Percentiles rank a stretch among this genome's conserved stretches.
phyloP scores from a whole-genome alignment of 805 yeast genomes.

The Barnettozyma salicaria region DNA sequence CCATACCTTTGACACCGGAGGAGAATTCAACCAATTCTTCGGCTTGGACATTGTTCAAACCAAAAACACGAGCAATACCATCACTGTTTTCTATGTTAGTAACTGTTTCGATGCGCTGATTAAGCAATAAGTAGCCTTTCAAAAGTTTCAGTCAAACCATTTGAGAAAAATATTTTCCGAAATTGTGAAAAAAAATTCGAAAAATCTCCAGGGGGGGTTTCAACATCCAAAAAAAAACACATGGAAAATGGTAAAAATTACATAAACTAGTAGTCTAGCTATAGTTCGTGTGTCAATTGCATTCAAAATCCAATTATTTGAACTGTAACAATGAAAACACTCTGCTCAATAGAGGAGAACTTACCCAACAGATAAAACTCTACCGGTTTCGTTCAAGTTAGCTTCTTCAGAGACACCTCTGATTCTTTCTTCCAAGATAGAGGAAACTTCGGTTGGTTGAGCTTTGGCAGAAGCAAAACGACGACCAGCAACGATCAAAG shows the following conservation, averaged over 20 bases:
- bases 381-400: conserved; percentile 98
- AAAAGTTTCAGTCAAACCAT: conserved; percentile 10
- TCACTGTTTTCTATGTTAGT: conserved; percentile 62
- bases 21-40: conserved; percentile 99
- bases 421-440: conserved; percentile 98
- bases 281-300: too few species aligned
- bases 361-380: conserved; percentile 95
- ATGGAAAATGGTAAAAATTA: too few species aligned
- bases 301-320: not conserved
- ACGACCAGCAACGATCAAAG: conserved; percentile 57
- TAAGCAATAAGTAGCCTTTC: not conserved
- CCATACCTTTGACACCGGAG: conserved; percentile 99
- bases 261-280: too few species aligned
- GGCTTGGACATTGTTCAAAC: conserved; percentile 99
- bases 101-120: conserved; percentile 9
- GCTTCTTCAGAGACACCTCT: conserved; percentile 98
- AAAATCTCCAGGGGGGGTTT: too few species aligned
- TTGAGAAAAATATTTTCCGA: too few species aligned
- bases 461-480: conserved; percentile 91
- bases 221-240: too few species aligned
- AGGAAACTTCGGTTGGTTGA: conserved; percentile 98
- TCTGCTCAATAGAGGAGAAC: too few species aligned
- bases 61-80: conserved; percentile 99
- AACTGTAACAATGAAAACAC: too few species aligned
- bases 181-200: too few species aligned